Evolutionary conservation across 1,284 basidiomycete genomes (phyloP).

Genomic region (Leccinum pallidistipes): DNA sequence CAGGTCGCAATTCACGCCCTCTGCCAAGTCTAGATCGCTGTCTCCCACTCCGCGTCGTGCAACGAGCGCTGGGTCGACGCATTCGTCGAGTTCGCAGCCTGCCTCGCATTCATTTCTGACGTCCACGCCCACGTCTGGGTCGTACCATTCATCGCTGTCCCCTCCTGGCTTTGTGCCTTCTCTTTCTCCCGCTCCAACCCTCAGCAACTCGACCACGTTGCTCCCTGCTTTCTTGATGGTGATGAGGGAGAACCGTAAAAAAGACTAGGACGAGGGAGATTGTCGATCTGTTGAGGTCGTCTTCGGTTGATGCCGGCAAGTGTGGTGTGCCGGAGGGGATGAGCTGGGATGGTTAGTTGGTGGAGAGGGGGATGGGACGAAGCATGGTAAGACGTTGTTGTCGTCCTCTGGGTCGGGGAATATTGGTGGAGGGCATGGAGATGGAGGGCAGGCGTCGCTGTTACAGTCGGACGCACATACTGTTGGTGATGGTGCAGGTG

Average conservation of each 20-base stretch:
- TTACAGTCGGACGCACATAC: not conserved
- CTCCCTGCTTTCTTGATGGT: slow-evolving; percentile 27
- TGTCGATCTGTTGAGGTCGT: slow-evolving; percentile 28
- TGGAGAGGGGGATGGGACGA: slow-evolving; percentile 13
- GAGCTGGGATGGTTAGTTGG: slow-evolving; percentile 17
- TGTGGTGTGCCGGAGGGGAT: slow-evolving; percentile 6
- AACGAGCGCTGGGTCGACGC: slow-evolving; percentile 2
- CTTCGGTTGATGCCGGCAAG: slow-evolving; percentile 25
- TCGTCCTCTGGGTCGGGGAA: slow-evolving; percentile 9
- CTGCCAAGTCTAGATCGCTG: slow-evolving; percentile 15
- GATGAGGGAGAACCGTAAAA: slow-evolving; percentile 23
- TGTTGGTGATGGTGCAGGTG: slow-evolving; percentile 3
- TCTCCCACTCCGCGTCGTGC: slow-evolving; percentile 17
- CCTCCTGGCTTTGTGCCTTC: not conserved
- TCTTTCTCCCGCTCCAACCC: not conserved
- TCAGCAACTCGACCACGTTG: slow-evolving; percentile 14
- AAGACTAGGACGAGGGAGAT: slow-evolving; percentile 33
- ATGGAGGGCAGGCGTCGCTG: slow-evolving; percentile 1
- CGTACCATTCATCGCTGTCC: not conserved
- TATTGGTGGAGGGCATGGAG: not conserved
- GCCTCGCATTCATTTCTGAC: slow-evolving; percentile 10
- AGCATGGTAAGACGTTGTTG: not conserved
- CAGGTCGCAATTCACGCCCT: not conserved
- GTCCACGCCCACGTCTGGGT: slow-evolving; percentile 6
- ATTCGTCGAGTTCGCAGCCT: slow-evolving; percentile 12